These are phyloP conservation scores for Penicillium sp. DNA, from an alignment of 2,329 filamentous ascomycete species.

Conservation along the genomic window DNA sequence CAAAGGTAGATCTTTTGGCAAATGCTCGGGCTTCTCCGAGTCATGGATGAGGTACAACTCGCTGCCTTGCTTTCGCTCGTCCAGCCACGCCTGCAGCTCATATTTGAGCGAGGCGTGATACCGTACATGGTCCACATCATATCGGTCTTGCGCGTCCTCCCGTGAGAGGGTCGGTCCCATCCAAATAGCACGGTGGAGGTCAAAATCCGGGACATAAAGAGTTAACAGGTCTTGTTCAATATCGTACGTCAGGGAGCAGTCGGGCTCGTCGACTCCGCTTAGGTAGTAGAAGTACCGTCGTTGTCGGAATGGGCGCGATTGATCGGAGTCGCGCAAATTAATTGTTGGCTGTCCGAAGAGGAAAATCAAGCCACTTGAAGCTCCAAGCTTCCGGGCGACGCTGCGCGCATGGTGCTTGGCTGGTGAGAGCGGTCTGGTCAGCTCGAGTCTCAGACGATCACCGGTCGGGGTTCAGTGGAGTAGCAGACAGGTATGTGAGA, in stretches of 20 bases:
- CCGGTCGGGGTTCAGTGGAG: background rate
- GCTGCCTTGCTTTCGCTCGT: slow-evolving; percentile 22
- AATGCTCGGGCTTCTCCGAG: slow-evolving; percentile 31
- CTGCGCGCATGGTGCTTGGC: slow-evolving; percentile 51
- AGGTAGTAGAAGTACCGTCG: slow-evolving; percentile 62
- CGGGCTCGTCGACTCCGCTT: slow-evolving; percentile 53
- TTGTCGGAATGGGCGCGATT: slow-evolving; percentile 56
- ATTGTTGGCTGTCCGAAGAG: slow-evolving; percentile 52
- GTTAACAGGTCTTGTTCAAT: slow-evolving; percentile 60
- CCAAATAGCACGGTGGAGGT: slow-evolving; percentile 49
- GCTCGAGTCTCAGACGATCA: slow-evolving; percentile 6
- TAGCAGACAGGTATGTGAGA: background rate
- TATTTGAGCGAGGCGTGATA: slow-evolving; percentile 51
- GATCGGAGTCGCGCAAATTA: slow-evolving; percentile 58
- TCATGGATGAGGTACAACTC: slow-evolving; percentile 40
- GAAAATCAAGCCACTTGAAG: slow-evolving; percentile 53
- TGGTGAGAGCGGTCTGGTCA: slow-evolving; percentile 21
- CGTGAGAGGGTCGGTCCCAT: slow-evolving; percentile 41
- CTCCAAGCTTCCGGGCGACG: slow-evolving; percentile 44
- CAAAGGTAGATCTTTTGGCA: slow-evolving; percentile 20
- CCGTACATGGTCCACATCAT: slow-evolving; percentile 69
- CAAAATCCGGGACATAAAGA: slow-evolving; percentile 70
- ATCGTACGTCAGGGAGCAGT: slow-evolving; percentile 58
- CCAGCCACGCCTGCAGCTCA: slow-evolving; percentile 48
- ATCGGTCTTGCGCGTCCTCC: slow-evolving; percentile 59